Conservation (phyloP, 208 protist species). For the Wallacemonas sp. region DNA sequence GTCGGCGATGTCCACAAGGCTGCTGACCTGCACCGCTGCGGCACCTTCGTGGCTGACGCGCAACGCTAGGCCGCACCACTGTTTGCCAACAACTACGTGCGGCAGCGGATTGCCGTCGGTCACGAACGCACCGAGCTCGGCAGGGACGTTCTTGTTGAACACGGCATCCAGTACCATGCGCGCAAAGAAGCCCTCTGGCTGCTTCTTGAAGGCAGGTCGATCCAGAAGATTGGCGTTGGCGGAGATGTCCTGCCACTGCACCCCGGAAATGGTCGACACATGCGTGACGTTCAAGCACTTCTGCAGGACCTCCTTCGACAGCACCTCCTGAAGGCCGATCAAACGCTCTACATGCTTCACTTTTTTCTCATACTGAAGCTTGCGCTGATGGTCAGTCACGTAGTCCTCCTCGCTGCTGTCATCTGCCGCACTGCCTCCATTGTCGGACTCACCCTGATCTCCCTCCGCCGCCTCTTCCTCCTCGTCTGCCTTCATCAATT, state of each 20-base stretch:
- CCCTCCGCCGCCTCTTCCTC: slow-evolving; percentile 15
- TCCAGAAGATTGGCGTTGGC: slow-evolving; percentile 25
- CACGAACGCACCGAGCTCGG: slow-evolving; percentile 35
- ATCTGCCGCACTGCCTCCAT: neutral
- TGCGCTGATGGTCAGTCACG: slow-evolving; percentile 4
- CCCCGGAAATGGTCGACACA: slow-evolving; percentile 35
- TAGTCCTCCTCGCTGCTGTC: neutral
- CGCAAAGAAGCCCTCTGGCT: slow-evolving; percentile 42
- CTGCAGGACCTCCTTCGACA: slow-evolving; percentile 26
- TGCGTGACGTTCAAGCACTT: slow-evolving; percentile 42
- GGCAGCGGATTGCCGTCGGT: slow-evolving; percentile 34
- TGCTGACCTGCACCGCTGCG: slow-evolving; percentile 5
- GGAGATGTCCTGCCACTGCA: slow-evolving; percentile 54
- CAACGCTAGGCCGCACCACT: slow-evolving; percentile 47
- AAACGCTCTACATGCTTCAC: slow-evolving; percentile 22
- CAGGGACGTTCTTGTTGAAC: slow-evolving; percentile 25
- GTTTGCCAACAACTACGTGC: slow-evolving; percentile 38
- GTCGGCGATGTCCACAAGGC: slow-evolving; percentile 2
- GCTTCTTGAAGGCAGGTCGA: slow-evolving; percentile 15
- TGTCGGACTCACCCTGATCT: neutral
- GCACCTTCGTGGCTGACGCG: slow-evolving; percentile 21
- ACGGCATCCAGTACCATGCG: slow-evolving; percentile 36
- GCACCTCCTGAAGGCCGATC: slow-evolving; percentile 27
- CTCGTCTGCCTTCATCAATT: neutral
- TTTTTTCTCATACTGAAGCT: neutral